Base-by-base conservation (phyloP, 345 rosid genomes). In the Euphorbia lathyris region DNA sequence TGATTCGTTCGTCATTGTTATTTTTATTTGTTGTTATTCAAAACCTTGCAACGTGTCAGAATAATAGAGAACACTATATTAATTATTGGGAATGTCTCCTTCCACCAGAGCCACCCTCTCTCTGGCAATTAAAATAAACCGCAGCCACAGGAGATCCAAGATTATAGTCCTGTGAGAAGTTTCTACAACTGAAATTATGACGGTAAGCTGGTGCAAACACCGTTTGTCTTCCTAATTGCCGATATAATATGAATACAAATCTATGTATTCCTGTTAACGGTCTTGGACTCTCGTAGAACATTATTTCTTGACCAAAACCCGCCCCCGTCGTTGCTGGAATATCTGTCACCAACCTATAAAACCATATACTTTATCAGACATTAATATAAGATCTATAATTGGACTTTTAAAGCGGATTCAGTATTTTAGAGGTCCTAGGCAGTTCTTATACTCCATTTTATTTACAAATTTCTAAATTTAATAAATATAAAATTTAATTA, bases 181-280 rank as follows among this genome's bases (percentile, higher is more conserved):
- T 85, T 65, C 83, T 81, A 66, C 94, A 87, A 74, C 72, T 84
- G 83, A 93, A 93, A 55, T 87, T 84, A 80, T 86, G 97, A 16
- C 98, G 91, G 93, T 97, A 93, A n/a, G 85, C 90, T 0, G 98
- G 98, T 3, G 87, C 86, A 23, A 87, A 93, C 34, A 93, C 97
- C 0, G 97, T 89, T 64, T 93, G 97, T 76, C 97, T 80, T 3
- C 97, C 96, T 16, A 84, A 82, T 69, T 93, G 98, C 40, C 85
- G 85, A 53, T 86, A 93, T 86, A 93, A 74, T 43, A 86, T 80
- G 22, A 91, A 73, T 32, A 84, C 86, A 9, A 88, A 80, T 10
- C 97, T 83, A 20, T 93, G 98, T 16, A 93, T 93, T 63, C 98
- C 98, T n/a, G 76, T 72, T 0, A 83, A 65, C 0, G 98, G 98